Percentiles rank a stretch among this genome's conserved stretches.
Conservation (phyloP, 2,329 filamentous ascomycete species). For the Fusarium globosum region DNA sequence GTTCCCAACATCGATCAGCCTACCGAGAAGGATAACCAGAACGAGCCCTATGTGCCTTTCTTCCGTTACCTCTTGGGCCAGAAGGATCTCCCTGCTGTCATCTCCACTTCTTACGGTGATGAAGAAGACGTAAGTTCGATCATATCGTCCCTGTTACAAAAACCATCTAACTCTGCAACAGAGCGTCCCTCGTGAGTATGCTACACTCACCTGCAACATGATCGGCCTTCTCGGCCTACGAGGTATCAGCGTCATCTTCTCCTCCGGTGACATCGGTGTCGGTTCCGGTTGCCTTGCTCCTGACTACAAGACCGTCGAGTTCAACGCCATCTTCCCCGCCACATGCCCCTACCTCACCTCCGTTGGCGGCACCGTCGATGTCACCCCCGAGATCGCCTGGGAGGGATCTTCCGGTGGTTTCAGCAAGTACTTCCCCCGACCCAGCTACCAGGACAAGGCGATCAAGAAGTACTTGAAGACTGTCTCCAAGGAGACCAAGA, state of each 20-base stretch:
- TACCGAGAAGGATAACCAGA: constrained; percentile 22
- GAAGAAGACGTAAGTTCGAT: constrained; percentile 10
- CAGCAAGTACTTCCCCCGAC: constrained; percentile 60
- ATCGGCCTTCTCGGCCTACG: constrained; percentile 24
- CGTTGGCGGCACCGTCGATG: constrained; percentile 63
- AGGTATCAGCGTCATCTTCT: constrained; percentile 54
- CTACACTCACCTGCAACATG: constrained; percentile 21
- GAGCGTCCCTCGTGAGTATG: constrained; percentile 25
- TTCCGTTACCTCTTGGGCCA: constrained; percentile 18
- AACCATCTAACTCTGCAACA: background rate
- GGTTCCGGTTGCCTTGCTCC: constrained; percentile 31
- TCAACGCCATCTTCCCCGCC: constrained; percentile 54
- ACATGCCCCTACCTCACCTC: constrained; percentile 60
- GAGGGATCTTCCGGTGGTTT: constrained; percentile 61
- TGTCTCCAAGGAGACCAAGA: constrained; percentile 52
- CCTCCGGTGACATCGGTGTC: constrained; percentile 45
- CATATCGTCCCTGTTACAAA: fast-evolving
- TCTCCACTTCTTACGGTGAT: constrained; percentile 25
- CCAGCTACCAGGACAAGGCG: constrained; percentile 58
- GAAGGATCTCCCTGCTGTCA: constrained; percentile 11
- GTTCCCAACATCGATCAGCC: constrained; percentile 28
- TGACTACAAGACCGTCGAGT: constrained; percentile 39
- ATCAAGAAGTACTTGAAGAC: constrained; percentile 52
- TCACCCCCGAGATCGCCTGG: constrained; percentile 57
- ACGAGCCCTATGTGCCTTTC: constrained; percentile 21